Evolutionary conservation across 208 protist genomes (phyloP), one percentile per base, ranked within the genome.

Genomic region (Acanthamoeba castellanii): DNA sequence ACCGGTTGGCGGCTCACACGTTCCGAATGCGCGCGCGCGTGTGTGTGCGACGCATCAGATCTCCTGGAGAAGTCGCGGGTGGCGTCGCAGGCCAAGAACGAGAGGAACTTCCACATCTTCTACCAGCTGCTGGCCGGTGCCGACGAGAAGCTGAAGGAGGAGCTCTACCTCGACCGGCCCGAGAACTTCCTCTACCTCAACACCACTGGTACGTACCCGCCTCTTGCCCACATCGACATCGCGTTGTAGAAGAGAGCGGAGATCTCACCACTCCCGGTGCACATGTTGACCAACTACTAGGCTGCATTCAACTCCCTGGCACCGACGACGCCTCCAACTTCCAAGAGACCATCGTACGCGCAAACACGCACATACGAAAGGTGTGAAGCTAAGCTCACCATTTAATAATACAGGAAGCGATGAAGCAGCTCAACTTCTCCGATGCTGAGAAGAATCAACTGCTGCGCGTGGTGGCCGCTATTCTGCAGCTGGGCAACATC

Each of bases 21-120:
- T 27, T 30, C 37, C 37, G 37, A 95, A 97, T 68, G 84, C 20
- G 34, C 66, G 57, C 84, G 42, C 30, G 27, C 8, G n/a, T 84
- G 37, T 18, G 9, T 91, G 34, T 7, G 11, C 52, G 34, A 30
- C 20, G 13, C 8, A n/a, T 50, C 66, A 42, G 95, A 96, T n/a
- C 95, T 96, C 20, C 42, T 96, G 30, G 95, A 96, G 57, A 97
- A 96, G 95, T 96, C 95, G 20, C 95, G 96, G 16, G 94, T 96
- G 52, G 61, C 57, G 1, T 87, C n/a, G 32, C 96, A 96, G 52
- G 61, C 61, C 47, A 82, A 95, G 52, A 98, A 98, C 27, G 99
- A 99, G 97, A 95, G 98, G 47, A 99, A 99, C 95, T 99, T 99
- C 95, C 99, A 99, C 95, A 98, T 99, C 74, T 99, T 99, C 92